phyloP scores from a whole-genome alignment of 2,329 filamentous ascomycete species.

The Periglandula ipomoeae region DNA sequence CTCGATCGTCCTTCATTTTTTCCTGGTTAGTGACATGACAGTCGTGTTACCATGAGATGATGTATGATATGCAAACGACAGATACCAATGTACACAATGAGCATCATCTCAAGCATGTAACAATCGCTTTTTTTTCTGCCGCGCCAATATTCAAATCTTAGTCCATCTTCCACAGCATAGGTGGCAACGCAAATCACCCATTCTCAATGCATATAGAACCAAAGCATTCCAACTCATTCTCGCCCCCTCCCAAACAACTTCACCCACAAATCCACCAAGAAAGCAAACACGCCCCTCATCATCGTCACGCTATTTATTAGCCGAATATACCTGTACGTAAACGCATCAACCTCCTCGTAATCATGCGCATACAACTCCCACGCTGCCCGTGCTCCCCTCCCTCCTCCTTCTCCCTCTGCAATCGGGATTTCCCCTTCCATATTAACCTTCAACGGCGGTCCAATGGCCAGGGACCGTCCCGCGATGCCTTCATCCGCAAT shows the following conservation, averaged over 20 bases:
- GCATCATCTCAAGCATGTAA: too few species aligned
- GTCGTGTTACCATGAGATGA: too few species aligned
- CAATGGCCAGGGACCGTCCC: conserved; percentile 48
- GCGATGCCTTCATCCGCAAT: conserved; percentile 48
- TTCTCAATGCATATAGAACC: too few species aligned
- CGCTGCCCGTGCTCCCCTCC: conserved; percentile 31
- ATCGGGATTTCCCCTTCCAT: conserved; percentile 25
- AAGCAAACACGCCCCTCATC: background rate
- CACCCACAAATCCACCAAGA: background rate
- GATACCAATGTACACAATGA: too few species aligned
- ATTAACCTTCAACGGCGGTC: conserved; percentile 36
- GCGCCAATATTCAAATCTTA: too few species aligned
- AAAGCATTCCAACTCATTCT: too few species aligned
- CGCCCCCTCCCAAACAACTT: conserved; percentile 1
- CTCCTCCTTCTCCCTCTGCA: conserved; percentile 25
- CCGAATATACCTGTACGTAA: conserved; percentile 42
- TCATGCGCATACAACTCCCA: conserved; percentile 56
- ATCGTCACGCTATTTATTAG: conserved; percentile 34
- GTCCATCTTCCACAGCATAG: too few species aligned
- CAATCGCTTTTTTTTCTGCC: too few species aligned
- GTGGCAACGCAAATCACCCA: too few species aligned
- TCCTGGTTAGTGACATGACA: too few species aligned
- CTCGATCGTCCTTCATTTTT: too few species aligned
- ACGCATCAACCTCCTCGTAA: conserved; percentile 46
- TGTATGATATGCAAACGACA: too few species aligned